These are phyloP conservation scores for Colletotrichum chrysophilum DNA, from an alignment of 2,329 filamentous ascomycete genomes.

Conservation along the genomic window DNA sequence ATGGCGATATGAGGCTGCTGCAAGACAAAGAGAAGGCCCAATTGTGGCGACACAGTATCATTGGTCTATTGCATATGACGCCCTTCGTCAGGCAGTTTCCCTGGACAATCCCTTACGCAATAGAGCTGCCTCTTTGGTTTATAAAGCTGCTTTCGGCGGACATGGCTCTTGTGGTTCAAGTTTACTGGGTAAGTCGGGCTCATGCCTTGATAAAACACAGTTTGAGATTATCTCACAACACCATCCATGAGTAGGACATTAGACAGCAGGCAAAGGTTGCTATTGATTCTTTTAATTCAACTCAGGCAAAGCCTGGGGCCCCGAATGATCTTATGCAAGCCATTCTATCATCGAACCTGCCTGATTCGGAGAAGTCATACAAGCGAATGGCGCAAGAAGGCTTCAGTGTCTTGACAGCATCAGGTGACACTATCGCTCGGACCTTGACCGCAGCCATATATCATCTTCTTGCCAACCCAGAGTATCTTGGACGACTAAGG, in stretches of 20 bases:
- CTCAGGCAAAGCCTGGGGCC: background rate
- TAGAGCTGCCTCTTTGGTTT: background rate
- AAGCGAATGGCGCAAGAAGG: background rate
- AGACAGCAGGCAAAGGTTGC: background rate
- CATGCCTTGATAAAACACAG: background rate
- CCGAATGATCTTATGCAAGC: background rate
- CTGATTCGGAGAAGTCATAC: background rate
- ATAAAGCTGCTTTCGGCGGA: background rate
- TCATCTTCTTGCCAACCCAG: background rate
- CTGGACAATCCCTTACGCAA: background rate
- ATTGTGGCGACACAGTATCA: background rate
- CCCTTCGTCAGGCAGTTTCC: background rate
- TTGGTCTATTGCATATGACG: background rate
- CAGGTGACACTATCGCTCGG: background rate
- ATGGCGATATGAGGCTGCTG: background rate
- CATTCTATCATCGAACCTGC: background rate
- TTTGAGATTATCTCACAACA: background rate
- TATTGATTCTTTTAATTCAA: background rate
- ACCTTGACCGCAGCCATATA: background rate
- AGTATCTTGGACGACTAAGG: background rate
- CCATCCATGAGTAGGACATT: accelerated
- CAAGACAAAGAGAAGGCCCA: background rate
- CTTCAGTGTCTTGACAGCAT: background rate
- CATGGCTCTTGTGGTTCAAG: background rate
- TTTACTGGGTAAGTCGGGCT: background rate